These are phyloP conservation scores for Fusarium anguioides DNA, from an alignment of 2,329 filamentous ascomycete genomes.

Conservation along the genomic window DNA sequence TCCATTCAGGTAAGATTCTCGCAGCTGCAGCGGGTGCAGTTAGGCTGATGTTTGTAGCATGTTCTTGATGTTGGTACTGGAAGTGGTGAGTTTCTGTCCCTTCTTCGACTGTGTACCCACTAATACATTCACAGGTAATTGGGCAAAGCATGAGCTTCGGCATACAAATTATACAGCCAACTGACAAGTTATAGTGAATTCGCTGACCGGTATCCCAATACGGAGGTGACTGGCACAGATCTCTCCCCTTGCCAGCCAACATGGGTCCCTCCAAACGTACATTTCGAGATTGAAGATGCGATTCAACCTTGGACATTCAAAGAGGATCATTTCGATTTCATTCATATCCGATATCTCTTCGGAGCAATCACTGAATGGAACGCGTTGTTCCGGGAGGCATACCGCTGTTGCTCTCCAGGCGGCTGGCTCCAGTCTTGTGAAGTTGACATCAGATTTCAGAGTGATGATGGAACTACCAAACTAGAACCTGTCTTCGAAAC, in stretches of 20 bases:
- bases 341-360: not conserved
- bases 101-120: accelerated
- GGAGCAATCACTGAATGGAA: not conserved
- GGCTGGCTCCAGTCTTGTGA: not conserved
- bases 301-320: not conserved
- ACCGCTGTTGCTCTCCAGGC: not conserved
- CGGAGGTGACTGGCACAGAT: constrained; percentile 1
- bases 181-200: not conserved
- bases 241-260: not conserved
- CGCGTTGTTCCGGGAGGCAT: not conserved
- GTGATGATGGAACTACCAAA: not conserved
- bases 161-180: accelerated
- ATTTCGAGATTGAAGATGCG: not conserved
- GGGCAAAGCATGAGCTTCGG: not conserved
- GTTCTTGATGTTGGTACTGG: constrained; percentile 4
- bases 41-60: not conserved
- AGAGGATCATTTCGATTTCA: not conserved
- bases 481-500: constrained; percentile 1
- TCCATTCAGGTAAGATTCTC: not conserved
- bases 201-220: not conserved
- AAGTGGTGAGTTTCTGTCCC: not conserved
- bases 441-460: not conserved
- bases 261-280: not conserved
- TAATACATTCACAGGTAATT: not conserved
- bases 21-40: no score